Base-by-base conservation (phyloP, 2,329 filamentous ascomycete genomes). In the Colletotrichum sp. region DNA sequence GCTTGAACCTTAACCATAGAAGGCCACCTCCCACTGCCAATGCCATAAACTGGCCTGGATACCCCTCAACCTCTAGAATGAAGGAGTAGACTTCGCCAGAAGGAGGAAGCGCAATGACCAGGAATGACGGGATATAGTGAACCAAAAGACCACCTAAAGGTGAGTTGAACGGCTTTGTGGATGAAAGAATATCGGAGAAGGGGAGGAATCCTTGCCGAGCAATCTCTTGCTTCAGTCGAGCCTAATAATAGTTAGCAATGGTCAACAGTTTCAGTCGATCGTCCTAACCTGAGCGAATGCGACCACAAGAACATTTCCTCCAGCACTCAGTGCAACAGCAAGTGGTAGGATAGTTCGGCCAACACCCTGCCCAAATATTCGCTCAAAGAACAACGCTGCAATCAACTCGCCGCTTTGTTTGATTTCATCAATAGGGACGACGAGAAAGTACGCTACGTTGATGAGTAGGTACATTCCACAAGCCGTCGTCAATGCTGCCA, bases 231-330 rank as follows among this genome's bases (percentile, higher is more conserved):
- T 94, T 94, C 4, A 94, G 83, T 4, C 93, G 90, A 7, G 93
- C 90, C 91, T 94, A 5, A 13, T 1, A 52, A 22, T 52, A n/a
- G 28, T 61, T 25, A 81, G 78, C 66, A 78, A 73, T 60, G 3
- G 19, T 32, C 27, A 32, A 22, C 25, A 19, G 15, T 4, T 11
- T 34, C 11, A 59, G 8, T 52, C 27, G n/a, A 6, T 36, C 30
- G 82, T 88, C 79, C 27, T n/a, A 27, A 64, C 93, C 82, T 93
- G 82, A 2, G 92, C 88, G 81, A 94, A 95, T 0, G 92, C 91
- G 3, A 94, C 92, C 0, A 94, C 92, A 89, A 95, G 92, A 16
- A 95, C 93, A 80, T 95, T 95, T 0, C 93, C 94, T 3, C 88
- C 90, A 0, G 92, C 93, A 2, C 92, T 94, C 28, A 94, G 83